A percentile compares a stretch with the other conserved stretches of the same genome.
These are phyloP conservation scores for Scheffersomyces insectosa DNA, from an alignment of 1,139 yeast genomes.

Conservation along the genomic window DNA sequence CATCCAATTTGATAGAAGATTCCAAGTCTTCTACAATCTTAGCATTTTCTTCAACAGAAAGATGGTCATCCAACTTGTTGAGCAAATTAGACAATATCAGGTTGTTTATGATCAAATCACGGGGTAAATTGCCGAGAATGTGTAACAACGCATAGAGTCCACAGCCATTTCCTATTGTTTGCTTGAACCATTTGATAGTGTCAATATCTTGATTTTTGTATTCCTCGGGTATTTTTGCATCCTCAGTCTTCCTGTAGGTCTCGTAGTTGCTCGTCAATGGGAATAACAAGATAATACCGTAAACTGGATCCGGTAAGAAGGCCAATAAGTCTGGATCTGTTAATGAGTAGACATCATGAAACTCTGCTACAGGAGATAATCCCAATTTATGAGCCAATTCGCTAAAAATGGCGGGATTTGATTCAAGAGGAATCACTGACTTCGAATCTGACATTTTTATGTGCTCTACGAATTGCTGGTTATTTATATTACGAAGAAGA, in stretches of 20 bases:
- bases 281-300: slow-evolving; percentile 73
- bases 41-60: slow-evolving; percentile 40
- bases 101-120: slow-evolving; percentile 40
- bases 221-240: slow-evolving; percentile 17
- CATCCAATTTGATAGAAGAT: slow-evolving; percentile 45
- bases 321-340: slow-evolving; percentile 77
- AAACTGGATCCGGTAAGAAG: slow-evolving; percentile 79
- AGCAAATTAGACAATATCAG: slow-evolving; percentile 31
- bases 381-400: slow-evolving; percentile 70
- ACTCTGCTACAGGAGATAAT: slow-evolving; percentile 56
- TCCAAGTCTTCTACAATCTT: slow-evolving; percentile 57
- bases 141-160: slow-evolving; percentile 90
- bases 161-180: slow-evolving; percentile 86
- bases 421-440: slow-evolving; percentile 79
- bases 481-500: no score
- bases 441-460: slow-evolving; percentile 6
- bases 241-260: slow-evolving; percentile 38
- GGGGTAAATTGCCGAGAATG: slow-evolving; percentile 62
- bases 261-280: slow-evolving; percentile 74
- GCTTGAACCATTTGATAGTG: slow-evolving; percentile 68
- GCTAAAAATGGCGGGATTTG: slow-evolving; percentile 86
- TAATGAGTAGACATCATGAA: slow-evolving; percentile 81
- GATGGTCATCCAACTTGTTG: slow-evolving; percentile 6
- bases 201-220: slow-evolving; percentile 15
- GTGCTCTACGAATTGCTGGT: no score